Percentiles rank a stretch among this genome's conserved stretches.
These are phyloP conservation scores for Cunninghamia lanceolata DNA, from an alignment of 75 land plant genomes.

Conservation along the genomic window DNA sequence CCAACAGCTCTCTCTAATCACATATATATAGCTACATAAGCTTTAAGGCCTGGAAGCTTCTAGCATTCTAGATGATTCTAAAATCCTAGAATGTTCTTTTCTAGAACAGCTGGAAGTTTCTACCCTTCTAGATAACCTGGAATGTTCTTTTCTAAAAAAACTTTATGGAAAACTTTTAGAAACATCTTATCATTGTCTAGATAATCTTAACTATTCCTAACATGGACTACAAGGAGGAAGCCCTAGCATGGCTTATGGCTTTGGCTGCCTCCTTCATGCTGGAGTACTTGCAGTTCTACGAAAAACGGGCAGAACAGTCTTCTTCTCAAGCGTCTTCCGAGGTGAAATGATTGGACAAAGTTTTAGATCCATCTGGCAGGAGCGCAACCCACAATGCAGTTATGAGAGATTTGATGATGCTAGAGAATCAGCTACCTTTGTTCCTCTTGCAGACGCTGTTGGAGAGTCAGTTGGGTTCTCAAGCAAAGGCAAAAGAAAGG, in stretches of 20 bases:
- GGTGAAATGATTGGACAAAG: neutral
- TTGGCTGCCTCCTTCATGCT: neutral
- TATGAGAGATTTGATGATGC: neutral
- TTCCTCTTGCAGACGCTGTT: neutral
- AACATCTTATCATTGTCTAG: too few relatives aligned
- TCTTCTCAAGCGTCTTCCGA: neutral
- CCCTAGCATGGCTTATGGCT: neutral
- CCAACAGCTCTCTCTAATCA: too few relatives aligned
- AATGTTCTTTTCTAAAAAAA: too few relatives aligned
- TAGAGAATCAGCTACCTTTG: neutral
- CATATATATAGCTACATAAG: too few relatives aligned
- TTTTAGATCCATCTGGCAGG: neutral
- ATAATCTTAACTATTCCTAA: too few relatives aligned
- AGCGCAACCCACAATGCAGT: neutral
- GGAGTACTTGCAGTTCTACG: neutral
- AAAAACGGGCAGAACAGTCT: too few relatives aligned
- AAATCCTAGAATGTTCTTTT: too few relatives aligned
- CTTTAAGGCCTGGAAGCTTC: too few relatives aligned
- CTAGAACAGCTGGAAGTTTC: too few relatives aligned
- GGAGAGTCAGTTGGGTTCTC: neutral
- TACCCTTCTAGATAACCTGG: too few relatives aligned
- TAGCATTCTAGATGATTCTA: too few relatives aligned
- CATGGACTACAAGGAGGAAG: neutral
- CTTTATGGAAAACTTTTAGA: too few relatives aligned
- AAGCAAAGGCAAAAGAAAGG: neutral